phyloP scores from a whole-genome alignment of 2,329 filamentous ascomycete genomes.

The Triangularia setosa region DNA sequence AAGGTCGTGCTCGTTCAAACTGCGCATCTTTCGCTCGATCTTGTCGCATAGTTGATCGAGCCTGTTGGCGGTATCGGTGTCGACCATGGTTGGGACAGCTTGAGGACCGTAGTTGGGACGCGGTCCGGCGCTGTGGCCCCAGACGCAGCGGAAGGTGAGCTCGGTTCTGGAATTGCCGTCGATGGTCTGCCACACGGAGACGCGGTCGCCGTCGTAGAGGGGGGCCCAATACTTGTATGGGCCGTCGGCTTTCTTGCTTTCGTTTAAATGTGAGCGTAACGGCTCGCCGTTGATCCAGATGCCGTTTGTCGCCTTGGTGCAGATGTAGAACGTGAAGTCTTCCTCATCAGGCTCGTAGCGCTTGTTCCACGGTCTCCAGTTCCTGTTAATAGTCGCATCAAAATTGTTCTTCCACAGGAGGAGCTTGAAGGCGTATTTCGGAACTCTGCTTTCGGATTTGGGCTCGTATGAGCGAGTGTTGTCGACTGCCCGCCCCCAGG shows the following conservation, averaged over 20 bases:
- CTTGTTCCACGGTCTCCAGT: constrained; percentile 48
- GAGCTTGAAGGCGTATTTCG: constrained; percentile 77
- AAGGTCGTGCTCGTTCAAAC: constrained; percentile 37
- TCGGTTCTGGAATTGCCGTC: constrained; percentile 36
- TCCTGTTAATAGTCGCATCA: constrained; percentile 52
- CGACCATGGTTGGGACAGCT: constrained; percentile 33
- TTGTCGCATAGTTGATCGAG: constrained; percentile 48
- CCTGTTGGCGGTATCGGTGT: constrained; percentile 38
- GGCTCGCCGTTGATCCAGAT: constrained; percentile 73
- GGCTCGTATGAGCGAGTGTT: constrained; percentile 67
- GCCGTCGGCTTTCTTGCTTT: constrained; percentile 49
- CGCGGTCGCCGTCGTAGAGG: constrained; percentile 71
- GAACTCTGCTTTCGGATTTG: constrained; percentile 64
- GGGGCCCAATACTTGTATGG: constrained; percentile 62
- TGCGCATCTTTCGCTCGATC: constrained; percentile 43
- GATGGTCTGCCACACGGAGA: constrained; percentile 63
- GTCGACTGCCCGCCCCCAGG: constrained; percentile 69
- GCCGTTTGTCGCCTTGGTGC: constrained; percentile 72
- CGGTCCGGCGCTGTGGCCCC: constrained; percentile 49
- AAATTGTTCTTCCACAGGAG: constrained; percentile 68
- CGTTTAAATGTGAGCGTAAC: constrained; percentile 53
- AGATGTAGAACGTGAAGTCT: constrained; percentile 67
- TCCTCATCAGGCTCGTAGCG: constrained; percentile 42
- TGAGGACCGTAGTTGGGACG: constrained; percentile 28
- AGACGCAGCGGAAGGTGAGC: constrained; percentile 51